Evolutionary conservation across 495 filamentous ascomycete species (phyloP).

Genomic region (Penicillium verhagenii): DNA sequence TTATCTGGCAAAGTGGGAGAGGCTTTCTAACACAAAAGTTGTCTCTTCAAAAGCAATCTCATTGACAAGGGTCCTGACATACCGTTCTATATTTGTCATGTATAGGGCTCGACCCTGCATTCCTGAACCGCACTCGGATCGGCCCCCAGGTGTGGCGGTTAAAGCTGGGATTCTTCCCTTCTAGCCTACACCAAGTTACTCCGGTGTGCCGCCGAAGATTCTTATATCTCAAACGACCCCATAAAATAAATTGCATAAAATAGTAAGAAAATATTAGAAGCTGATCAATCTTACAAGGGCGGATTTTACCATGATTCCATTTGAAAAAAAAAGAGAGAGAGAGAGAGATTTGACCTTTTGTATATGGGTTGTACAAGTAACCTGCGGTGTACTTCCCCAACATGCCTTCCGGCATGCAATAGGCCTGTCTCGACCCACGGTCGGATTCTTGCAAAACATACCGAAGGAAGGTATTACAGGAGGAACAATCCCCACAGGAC

Average conservation of each 20-base stretch:
- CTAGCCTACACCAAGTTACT: background rate
- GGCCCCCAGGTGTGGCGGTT: constrained; percentile 3
- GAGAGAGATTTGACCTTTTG: too few species aligned
- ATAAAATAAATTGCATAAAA: too few species aligned
- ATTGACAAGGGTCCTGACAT: background rate
- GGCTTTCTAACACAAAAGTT: too few species aligned
- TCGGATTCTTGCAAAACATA: constrained; percentile 5
- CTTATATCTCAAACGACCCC: too few species aligned
- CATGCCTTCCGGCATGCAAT: constrained; percentile 3
- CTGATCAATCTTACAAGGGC: too few species aligned
- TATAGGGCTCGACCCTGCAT: constrained; percentile 6
- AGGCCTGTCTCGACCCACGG: constrained; percentile 8
- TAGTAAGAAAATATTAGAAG: too few species aligned
- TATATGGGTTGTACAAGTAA: constrained; percentile 7
- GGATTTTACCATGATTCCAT: too few species aligned
- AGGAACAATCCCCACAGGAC: background rate
- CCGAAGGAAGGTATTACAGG: background rate
- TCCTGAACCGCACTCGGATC: constrained; percentile 9
- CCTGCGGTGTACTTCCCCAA: constrained; percentile 6
- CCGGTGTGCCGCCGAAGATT: too few species aligned
- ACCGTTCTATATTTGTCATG: constrained; percentile 6
- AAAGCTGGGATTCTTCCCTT: background rate
- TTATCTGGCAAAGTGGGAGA: background rate
- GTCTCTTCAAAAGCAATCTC: background rate
- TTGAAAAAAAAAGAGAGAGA: too few species aligned